Evolutionary conservation across 257 asterid genomes (phyloP).

Genomic region (Nicotiana paniculata): DNA sequence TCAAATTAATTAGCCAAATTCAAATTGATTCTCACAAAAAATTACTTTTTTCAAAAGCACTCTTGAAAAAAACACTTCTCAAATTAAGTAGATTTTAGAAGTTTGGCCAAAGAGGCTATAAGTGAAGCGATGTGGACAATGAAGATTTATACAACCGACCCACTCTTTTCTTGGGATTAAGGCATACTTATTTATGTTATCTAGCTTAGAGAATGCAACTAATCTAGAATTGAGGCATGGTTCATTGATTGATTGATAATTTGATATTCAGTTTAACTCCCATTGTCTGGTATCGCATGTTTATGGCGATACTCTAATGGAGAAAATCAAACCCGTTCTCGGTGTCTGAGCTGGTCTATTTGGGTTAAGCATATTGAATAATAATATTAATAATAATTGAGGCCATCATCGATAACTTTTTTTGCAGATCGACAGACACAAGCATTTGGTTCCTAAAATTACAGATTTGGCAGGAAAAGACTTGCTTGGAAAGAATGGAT

Average conservation of each 20-base stretch:
- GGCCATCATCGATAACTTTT: background rate
- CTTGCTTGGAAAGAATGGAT: constrained; percentile 73
- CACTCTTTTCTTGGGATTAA: too few relatives aligned
- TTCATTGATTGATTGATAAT: background rate
- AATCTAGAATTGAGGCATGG: background rate
- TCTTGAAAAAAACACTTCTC: too few relatives aligned
- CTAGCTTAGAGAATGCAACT: background rate
- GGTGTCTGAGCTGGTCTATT: background rate
- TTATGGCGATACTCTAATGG: background rate
- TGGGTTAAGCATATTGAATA: background rate
- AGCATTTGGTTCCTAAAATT: constrained; percentile 79
- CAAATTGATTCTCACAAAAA: too few relatives aligned
- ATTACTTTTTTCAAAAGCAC: too few relatives aligned
- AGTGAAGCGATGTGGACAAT: too few relatives aligned
- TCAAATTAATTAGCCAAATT: too few relatives aligned
- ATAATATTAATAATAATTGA: background rate
- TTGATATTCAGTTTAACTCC: background rate
- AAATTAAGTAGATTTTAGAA: too few relatives aligned
- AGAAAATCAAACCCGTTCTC: background rate
- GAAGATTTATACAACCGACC: too few relatives aligned
- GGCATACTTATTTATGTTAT: too few relatives aligned
- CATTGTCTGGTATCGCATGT: background rate
- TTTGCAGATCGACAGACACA: constrained; percentile 87
- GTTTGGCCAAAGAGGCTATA: too few relatives aligned
- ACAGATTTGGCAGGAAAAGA: constrained; percentile 95